Evolutionary conservation across 2,329 filamentous ascomycete genomes (phyloP), one percentile per base, ranked within the genome.

Genomic region (Pseudocercospora cruenta): DNA sequence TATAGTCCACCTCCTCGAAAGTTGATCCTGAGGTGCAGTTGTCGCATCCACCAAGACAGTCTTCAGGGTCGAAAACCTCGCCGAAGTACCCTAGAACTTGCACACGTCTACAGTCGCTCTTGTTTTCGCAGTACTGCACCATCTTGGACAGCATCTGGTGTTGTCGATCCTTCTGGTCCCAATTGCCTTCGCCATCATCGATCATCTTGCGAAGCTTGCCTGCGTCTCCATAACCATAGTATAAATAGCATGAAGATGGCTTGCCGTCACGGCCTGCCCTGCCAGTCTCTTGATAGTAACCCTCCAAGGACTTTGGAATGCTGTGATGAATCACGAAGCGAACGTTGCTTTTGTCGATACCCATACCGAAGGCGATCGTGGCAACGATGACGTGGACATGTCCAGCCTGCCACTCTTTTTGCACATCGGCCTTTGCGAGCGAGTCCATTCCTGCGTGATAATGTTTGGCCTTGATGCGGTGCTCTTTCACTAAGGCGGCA

Each of bases 351-450:
- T 99, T 99, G 82, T 99, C 95, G 70, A 99, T 99, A n/a, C 95
- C 95, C 95, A 99, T 99, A 6, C 95, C 95, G 76, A 99, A 99
- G 24, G 95, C 95, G 78, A 99, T 98, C 0, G 95, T 99, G 21
- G 95, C 96, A 58, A 99, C 95, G 51, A 99, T 96, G 36, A 99
- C 91, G 71, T 97, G 91, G 73, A 90, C 87, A 60, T 83, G 81
- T 5, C 93, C 93, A 51, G 81, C 82, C 78, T 99, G 95, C 95
- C 95, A 99, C 31, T 88, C 79, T 67, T 86, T 86, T 78, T 98
- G 94, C 4, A 95, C 86, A 6, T 84, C 77, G 1, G 85, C 83
- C 76, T 94, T 94, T 60, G 91, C 87, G 4, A 85, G 81, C 0
- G 90, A 77, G 1, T 87, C 81, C 80, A 99, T 88, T 4, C 85